Conservation (phyloP, 2,329 filamentous ascomycete species). For the Fusarium foetens region DNA sequence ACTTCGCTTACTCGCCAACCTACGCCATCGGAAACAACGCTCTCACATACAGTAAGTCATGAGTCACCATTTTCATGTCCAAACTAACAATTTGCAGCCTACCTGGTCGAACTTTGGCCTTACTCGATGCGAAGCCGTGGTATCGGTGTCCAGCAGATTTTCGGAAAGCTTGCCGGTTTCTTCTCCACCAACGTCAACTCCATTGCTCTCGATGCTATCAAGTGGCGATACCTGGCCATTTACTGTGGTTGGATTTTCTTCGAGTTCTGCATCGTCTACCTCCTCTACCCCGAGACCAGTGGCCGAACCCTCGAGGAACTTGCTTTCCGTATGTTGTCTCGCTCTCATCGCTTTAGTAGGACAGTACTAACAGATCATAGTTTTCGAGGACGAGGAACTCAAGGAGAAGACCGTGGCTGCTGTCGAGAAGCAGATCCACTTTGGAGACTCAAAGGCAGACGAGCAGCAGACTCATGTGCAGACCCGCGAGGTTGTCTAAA, state of each 20-base stretch:
- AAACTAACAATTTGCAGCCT: constrained; percentile 44
- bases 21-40: constrained; percentile 40
- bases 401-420: constrained; percentile 53
- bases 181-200: constrained; percentile 59
- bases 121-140: constrained; percentile 67
- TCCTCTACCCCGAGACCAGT: constrained; percentile 86
- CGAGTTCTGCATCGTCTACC: constrained; percentile 70
- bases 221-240: constrained; percentile 57
- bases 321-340: constrained; percentile 51
- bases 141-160: constrained; percentile 67
- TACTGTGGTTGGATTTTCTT: constrained; percentile 57
- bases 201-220: constrained; percentile 52
- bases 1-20: constrained; percentile 31
- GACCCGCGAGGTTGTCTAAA: constrained; percentile 24
- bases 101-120: constrained; percentile 69
- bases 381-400: constrained; percentile 53
- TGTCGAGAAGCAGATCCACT: constrained; percentile 52
- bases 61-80: fast-evolving
- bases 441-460: constrained; percentile 30
- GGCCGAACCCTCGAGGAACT: constrained; percentile 77
- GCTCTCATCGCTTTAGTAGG: fast-evolving
- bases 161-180: constrained; percentile 55
- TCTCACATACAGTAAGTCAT: constrained; percentile 37
- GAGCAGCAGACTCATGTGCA: constrained; percentile 6
- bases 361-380: constrained; percentile 39